Base-by-base conservation (phyloP, 2,329 filamentous ascomycete genomes). In the Chrysoporthe austroafricana region DNA sequence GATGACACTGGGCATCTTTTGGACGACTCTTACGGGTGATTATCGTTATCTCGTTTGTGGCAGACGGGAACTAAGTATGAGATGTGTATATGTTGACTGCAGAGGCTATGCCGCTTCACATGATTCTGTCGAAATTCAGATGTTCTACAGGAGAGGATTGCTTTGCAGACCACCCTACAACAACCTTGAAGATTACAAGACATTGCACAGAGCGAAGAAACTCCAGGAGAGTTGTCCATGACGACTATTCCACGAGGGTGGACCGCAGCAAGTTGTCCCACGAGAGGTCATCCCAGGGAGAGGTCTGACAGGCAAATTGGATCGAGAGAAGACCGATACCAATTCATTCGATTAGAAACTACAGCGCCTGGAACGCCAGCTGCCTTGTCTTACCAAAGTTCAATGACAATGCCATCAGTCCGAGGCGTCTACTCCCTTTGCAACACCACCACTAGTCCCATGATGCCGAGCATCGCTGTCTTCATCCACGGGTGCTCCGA, bases 401-500 rank as follows among this genome's bases (percentile, higher is more conserved):
- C 18, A 8, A 58, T 2, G 3, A 43, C 36, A 43, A 21, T 14
- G n/a, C n/a, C 11, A 2, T 7, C 1, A 7, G 39, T 60, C 9
- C 5, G 2, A 26, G 16, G 18, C 4, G 14, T 11, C 66, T 70
- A 97, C 83, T 99, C 96, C 75, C 94, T 84, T 79, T 99, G 96
- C 74, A 99, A 78, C 60, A 99, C 90, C 36, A 97, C 96, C 81
- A 97, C 89, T 74, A 97, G 78, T 1, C 95, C 96, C 96, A 99
- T 99, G 62, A 97, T 86, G 1, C 93, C 95, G 75, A 99, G 79
- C 90, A 98, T 92, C 36, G 90, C 95, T 56, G 93, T 96, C 87
- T 99, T 99, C 74, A 98, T 79, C 95, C 95, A 98, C 6, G 96
- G 96, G 77, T 99, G 90, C 79, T 99, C 96, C 71, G 92, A 96